Evolutionary conservation across 2,329 filamentous ascomycete species (phyloP).

Genomic region (Waltergamsia citrina): DNA sequence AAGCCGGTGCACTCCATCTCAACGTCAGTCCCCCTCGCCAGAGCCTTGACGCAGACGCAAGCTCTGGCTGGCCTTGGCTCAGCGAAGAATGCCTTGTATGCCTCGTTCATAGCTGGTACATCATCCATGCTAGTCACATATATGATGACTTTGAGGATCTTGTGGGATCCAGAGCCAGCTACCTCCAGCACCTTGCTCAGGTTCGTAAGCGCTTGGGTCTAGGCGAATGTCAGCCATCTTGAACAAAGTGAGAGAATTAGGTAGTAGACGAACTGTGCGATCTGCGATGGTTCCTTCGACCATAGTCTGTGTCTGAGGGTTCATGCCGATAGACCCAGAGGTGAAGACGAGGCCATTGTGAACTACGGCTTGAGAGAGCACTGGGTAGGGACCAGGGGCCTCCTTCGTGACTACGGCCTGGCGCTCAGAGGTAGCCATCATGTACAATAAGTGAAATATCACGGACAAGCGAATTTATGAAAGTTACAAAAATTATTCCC

Average conservation of each 20-base stretch:
- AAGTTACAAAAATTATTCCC: no score
- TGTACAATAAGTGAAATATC: no score
- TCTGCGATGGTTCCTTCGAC: constrained; percentile 48
- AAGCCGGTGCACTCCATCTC: constrained; percentile 51
- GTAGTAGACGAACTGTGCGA: constrained; percentile 24
- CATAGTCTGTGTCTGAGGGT: constrained; percentile 40
- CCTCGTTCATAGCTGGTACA: constrained; percentile 50
- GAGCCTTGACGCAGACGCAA: constrained; percentile 64
- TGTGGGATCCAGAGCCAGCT: constrained; percentile 47
- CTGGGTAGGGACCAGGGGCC: constrained; percentile 25
- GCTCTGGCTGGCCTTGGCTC: constrained; percentile 33
- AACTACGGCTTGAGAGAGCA: constrained; percentile 52
- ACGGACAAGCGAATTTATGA: no score
- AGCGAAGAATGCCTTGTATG: constrained; percentile 38
- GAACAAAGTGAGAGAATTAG: no score
- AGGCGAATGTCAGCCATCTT: no score
- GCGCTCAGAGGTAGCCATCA: no score
- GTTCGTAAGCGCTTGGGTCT: constrained; percentile 44
- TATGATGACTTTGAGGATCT: constrained; percentile 59
- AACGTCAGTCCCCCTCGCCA: constrained; percentile 61
- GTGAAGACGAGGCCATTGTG: constrained; percentile 63
- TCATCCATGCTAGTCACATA: constrained; percentile 58
- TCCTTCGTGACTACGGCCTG: not conserved
- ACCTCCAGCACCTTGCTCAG: constrained; percentile 49
- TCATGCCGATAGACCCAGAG: constrained; percentile 52